A percentile compares a stretch with the other conserved stretches of the same genome.
Conservation (phyloP, 495 filamentous ascomycete species). For the Talaromyces thailandensis region DNA sequence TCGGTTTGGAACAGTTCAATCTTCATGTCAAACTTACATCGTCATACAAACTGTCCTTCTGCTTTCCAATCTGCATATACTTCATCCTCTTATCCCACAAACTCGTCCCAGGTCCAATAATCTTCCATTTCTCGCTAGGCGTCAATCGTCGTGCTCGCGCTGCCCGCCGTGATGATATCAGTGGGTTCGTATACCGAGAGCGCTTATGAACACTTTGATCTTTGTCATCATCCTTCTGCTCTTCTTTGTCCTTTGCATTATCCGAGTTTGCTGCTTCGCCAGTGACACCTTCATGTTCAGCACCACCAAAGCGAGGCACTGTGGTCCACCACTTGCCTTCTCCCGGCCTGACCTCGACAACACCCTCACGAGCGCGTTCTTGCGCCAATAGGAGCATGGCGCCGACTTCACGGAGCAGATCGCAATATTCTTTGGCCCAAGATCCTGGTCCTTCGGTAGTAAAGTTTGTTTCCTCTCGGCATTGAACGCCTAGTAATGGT, state of each 20-base stretch:
- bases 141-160: constrained; percentile 25
- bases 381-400: constrained; percentile 71
- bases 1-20: neutral
- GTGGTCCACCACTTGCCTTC: constrained; percentile 77
- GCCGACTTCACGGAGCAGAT: constrained; percentile 65
- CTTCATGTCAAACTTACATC: constrained; percentile 34
- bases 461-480: constrained; percentile 51
- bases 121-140: constrained; percentile 33
- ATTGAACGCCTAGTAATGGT: constrained; percentile 50
- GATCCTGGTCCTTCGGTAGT: constrained; percentile 32
- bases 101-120: constrained; percentile 51
- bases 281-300: constrained; percentile 54
- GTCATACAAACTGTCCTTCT: constrained; percentile 36
- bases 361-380: constrained; percentile 67
- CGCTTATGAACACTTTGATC: constrained; percentile 27
- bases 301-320: constrained; percentile 67
- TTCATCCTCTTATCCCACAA: constrained; percentile 71
- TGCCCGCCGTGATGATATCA: constrained; percentile 24
- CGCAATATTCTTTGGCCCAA: constrained; percentile 48
- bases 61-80: constrained; percentile 66
- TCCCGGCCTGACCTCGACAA: constrained; percentile 54
- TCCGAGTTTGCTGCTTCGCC: constrained; percentile 31
- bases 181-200: constrained; percentile 26
- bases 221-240: constrained; percentile 11
- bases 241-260: constrained; percentile 8